A percentile compares a stretch with the other conserved stretches of the same genome.
Evolutionary conservation across 352 stramenopile genomes (phyloP).

Genomic region (Globisporangium rhizosaccharum): DNA sequence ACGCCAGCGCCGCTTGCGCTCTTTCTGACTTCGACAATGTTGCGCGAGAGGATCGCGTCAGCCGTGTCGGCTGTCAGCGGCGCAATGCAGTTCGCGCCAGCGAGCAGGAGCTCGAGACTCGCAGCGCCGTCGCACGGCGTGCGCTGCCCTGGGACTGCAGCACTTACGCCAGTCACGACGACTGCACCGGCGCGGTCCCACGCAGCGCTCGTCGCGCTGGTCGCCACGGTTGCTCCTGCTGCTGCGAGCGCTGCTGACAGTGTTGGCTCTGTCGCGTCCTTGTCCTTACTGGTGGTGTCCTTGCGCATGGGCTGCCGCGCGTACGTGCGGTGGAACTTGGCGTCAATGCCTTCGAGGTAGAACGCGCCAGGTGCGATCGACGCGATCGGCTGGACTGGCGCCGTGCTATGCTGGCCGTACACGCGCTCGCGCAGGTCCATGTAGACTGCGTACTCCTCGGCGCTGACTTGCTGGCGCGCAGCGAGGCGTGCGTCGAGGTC

Average conservation of each 20-base stretch:
- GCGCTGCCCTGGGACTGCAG: conserved; percentile 80
- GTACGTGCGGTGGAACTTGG: conserved; percentile 87
- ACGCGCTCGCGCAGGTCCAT: conserved; percentile 88
- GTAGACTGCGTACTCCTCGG: conserved; percentile 88
- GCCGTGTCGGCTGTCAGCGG: conserved; percentile 58
- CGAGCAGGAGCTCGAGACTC: conserved; percentile 87
- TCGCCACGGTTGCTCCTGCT: no score
- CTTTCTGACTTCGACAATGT: conserved; percentile 82
- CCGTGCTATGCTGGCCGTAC: conserved; percentile 63
- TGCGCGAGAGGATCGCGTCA: conserved; percentile 89
- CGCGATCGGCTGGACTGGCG: conserved; percentile 62
- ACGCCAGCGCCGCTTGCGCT: conserved; percentile 35
- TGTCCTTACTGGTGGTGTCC: no score
- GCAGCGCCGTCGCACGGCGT: conserved; percentile 64
- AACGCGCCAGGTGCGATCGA: conserved; percentile 81
- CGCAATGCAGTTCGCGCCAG: conserved; percentile 88
- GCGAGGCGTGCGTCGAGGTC: conserved; percentile 81
- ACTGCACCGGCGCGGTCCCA: conserved; percentile 52
- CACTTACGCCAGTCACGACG: conserved; percentile 91
- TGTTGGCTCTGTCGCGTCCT: conserved; percentile 19
- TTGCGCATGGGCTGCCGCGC: conserved; percentile 24
- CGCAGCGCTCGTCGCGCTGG: conserved; percentile 29
- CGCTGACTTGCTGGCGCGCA: conserved; percentile 73
- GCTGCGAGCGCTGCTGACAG: conserved; percentile 19
- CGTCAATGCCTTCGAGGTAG: conserved; percentile 91